Conservation (phyloP, 441 rosid genomes). For the Erodium texanum region DNA sequence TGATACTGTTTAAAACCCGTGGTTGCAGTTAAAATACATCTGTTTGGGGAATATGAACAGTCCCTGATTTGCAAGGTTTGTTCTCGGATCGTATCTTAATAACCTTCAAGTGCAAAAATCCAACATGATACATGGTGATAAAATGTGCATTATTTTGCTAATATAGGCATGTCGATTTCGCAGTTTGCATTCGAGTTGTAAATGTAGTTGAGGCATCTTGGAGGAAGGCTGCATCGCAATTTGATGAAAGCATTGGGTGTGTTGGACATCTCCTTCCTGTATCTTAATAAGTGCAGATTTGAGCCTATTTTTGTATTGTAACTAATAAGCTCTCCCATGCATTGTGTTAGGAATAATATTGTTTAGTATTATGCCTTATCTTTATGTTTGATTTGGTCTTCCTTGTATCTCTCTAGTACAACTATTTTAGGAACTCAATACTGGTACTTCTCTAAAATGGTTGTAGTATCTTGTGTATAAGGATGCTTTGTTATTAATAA, state of each 20-base stretch:
- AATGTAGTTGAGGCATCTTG: slow-evolving; percentile 1
- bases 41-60: slow-evolving; percentile 25
- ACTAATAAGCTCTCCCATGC: background rate
- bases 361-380: too few species aligned
- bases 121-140: background rate
- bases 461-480: too few species aligned
- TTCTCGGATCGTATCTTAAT: background rate
- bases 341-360: too few species aligned
- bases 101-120: background rate
- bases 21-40: slow-evolving; percentile 23
- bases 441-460: too few species aligned
- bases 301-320: background rate
- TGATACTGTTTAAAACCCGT: background rate
- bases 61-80: slow-evolving; percentile 5
- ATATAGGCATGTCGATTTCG: background rate
- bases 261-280: background rate
- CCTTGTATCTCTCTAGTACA: too few species aligned
- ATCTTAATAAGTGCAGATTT: background rate
- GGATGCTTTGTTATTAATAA: too few species aligned
- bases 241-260: background rate
- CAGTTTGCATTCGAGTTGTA: background rate
- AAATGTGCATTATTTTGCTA: background rate
- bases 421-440: too few species aligned
- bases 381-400: too few species aligned
- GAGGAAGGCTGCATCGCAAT: background rate